Evolutionary conservation across 2,329 filamentous ascomycete genomes (phyloP), one percentile per base, ranked within the genome.

Genomic region (Fusarium illudens): DNA sequence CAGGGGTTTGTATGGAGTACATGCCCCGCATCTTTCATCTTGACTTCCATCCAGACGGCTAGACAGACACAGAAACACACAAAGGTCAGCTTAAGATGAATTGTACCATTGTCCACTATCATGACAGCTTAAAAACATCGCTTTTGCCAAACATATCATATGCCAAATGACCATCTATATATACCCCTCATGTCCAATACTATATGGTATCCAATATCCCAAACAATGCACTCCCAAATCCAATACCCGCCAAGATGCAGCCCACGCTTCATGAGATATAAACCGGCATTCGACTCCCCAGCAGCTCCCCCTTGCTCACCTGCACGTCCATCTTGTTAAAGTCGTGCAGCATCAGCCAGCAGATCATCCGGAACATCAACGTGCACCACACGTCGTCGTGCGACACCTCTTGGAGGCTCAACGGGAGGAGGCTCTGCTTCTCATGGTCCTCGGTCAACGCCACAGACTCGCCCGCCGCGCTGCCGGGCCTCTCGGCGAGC

Each of bases 271-370:
- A 79, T 36, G 81, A 77, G 67, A 88, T 84, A 62, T 85, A 88
- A 10, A 88, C 84, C 0, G 85, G 85, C 79, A 88, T 80, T 5
- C 86, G 81, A 65, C 82, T 87, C 2, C 84, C 85, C 32, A 83
- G 69, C 5, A 87, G 75, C 75, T 87, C 84, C 62, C 83, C 84
- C 74, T 86, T 85, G 44, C 82, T 77, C 3, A 84, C 73, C 73
- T 87, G 84, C 10, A 84, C 78, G 58, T 88, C 86, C 61, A 81
- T 79, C 71, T 84, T 84, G 72, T 86, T 79, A 54, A 88, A 87
- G 67, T 88, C 84, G 68, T 88, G 85, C 63, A 88, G 75, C 75
- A 84, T 79, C 54, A 87, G 74, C 86, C 85, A 87, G 71, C 85
- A 87, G 22, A 87, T 78, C 86, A 87, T 88, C 25, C 85, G 77